Percentiles rank a stretch among this genome's conserved stretches.
These are phyloP conservation scores for Aspergillus fructus DNA, from an alignment of 2,329 filamentous ascomycete genomes.

Conservation along the genomic window DNA sequence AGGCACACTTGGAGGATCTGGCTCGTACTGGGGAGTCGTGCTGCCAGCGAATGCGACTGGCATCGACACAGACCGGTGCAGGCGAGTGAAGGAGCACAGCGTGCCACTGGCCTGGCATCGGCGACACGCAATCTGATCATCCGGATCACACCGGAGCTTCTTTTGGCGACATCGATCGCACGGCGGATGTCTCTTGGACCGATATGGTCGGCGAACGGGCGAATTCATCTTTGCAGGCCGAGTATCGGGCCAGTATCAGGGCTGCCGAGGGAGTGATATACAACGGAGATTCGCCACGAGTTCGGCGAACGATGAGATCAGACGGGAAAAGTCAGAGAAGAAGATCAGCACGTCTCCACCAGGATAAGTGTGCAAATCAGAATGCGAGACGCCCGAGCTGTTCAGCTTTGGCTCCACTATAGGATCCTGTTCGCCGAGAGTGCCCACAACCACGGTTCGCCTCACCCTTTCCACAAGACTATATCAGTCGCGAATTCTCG, in stretches of 20 bases:
- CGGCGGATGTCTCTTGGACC: constrained; percentile 34
- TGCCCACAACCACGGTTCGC: not conserved
- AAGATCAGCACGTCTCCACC: not conserved
- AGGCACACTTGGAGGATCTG: not conserved
- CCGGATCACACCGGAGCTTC: constrained; percentile 31
- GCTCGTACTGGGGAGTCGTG: not conserved
- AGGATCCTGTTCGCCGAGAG: not conserved
- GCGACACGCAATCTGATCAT: constrained; percentile 23
- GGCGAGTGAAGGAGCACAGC: not conserved
- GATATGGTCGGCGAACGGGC: constrained; percentile 26
- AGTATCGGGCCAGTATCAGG: too few species aligned
- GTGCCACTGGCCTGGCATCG: constrained; percentile 18
- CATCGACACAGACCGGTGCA: not conserved
- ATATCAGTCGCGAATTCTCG: not conserved
- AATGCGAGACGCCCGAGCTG: not conserved
- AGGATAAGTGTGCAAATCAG: not conserved
- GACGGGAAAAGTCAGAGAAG: too few species aligned
- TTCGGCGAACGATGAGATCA: not conserved
- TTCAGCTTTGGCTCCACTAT: too few species aligned
- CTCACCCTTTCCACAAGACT: not conserved
- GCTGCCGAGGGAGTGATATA: not conserved
- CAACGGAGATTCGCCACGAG: not conserved
- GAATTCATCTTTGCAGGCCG: not conserved
- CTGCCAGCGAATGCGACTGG: not conserved
- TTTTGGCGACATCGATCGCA: constrained; percentile 34